Evolutionary conservation across 208 protist genomes (phyloP).

Genomic region (Acanthamoeba triangularis): DNA sequence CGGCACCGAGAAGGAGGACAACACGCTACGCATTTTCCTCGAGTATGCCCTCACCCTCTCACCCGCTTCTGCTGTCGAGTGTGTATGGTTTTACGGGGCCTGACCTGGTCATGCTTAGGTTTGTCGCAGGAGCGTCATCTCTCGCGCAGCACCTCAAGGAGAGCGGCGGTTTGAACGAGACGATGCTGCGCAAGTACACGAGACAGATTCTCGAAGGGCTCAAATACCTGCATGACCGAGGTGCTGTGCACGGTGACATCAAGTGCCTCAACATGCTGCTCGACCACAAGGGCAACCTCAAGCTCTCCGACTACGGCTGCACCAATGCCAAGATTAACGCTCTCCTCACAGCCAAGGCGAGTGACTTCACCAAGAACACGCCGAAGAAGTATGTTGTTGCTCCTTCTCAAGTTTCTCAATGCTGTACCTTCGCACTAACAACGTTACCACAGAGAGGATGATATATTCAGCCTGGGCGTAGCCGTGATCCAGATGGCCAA

Average conservation of each 20-base stretch:
- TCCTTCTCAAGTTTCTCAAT: no score
- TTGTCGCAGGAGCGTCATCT: constrained; percentile 57
- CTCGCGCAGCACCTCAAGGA: background rate
- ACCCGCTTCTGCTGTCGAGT: background rate
- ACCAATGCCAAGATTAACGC: constrained; percentile 61
- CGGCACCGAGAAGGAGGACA: constrained; percentile 49
- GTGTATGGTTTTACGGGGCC: background rate
- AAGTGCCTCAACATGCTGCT: constrained; percentile 73
- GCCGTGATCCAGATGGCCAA: constrained; percentile 71
- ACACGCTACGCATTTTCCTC: constrained; percentile 56
- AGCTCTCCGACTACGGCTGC: constrained; percentile 73
- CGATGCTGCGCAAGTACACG: constrained; percentile 71
- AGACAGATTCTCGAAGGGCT: constrained; percentile 71
- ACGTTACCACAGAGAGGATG: constrained; percentile 37
- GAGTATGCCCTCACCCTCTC: constrained; percentile 29
- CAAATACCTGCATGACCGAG: constrained; percentile 51
- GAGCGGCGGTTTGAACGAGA: constrained; percentile 47
- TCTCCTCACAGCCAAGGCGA: background rate
- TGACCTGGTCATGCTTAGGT: background rate
- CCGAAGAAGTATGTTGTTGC: background rate
- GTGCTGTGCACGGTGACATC: constrained; percentile 50
- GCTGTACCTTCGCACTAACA: background rate
- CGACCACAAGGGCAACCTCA: constrained; percentile 74
- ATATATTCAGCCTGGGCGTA: constrained; percentile 44
- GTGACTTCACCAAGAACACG: background rate